phyloP scores from a whole-genome alignment of 2,329 filamentous ascomycete species.

The Colletotrichum sp. region DNA sequence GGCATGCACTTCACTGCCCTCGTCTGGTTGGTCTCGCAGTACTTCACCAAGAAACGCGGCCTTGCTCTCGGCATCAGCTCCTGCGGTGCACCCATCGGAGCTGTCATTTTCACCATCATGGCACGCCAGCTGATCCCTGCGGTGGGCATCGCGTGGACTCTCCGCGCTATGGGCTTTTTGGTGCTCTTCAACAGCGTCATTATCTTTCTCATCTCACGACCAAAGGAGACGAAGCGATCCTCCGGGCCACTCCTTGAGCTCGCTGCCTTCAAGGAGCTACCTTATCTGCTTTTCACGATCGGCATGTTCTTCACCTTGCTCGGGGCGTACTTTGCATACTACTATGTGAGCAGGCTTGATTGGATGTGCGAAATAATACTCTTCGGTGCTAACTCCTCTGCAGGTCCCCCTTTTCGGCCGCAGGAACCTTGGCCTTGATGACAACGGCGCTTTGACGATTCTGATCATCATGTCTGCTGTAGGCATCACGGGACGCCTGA shows the following conservation, averaged over 20 bases:
- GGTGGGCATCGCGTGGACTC: constrained; percentile 64
- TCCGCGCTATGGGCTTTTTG: constrained; percentile 66
- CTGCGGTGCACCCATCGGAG: constrained; percentile 59
- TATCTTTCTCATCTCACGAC: neutral
- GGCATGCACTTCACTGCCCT: constrained; percentile 61
- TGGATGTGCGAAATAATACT: no score
- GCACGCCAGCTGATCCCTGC: constrained; percentile 56
- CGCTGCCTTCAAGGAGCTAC: constrained; percentile 13
- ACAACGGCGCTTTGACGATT: constrained; percentile 14
- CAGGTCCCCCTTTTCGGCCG: constrained; percentile 11
- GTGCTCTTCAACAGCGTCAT: constrained; percentile 64
- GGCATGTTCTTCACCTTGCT: constrained; percentile 20
- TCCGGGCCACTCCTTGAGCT: constrained; percentile 10
- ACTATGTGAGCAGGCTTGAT: neutral
- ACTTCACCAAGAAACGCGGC: constrained; percentile 58
- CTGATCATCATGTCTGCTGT: constrained; percentile 22
- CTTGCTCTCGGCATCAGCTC: constrained; percentile 64
- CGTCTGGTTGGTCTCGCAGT: constrained; percentile 63
- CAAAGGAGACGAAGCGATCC: neutral
- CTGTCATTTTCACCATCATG: constrained; percentile 56
- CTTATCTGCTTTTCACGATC: constrained; percentile 10
- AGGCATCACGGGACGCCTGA: constrained; percentile 20
- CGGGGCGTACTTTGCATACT: constrained; percentile 15
- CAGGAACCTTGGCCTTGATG: neutral
- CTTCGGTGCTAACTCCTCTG: neutral